phyloP scores from a whole-genome alignment of 345 rosid genomes.

The Populus ilicifolia region DNA sequence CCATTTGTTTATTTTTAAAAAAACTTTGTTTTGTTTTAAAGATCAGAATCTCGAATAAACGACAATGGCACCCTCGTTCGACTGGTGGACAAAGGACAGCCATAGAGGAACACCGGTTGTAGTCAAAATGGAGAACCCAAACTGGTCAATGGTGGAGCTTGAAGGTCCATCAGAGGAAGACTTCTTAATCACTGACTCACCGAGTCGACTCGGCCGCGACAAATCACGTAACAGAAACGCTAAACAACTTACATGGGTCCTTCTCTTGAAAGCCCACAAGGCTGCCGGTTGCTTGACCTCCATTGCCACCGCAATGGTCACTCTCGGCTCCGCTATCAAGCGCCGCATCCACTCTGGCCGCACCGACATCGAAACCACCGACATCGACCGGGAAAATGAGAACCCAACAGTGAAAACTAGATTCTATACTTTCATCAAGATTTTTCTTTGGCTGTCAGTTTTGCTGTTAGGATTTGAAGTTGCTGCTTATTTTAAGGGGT shows the following conservation, averaged over 20 bases:
- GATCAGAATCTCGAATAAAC: background rate
- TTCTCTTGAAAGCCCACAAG: conserved; percentile 82
- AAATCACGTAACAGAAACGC: conserved; percentile 81
- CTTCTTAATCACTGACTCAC: conserved; percentile 45
- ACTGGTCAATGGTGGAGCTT: conserved; percentile 96
- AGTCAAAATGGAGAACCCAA: conserved; percentile 95
- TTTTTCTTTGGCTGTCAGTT: conserved; percentile 61
- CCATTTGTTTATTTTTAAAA: background rate
- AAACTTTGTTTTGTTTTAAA: background rate
- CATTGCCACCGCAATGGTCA: conserved; percentile 59
- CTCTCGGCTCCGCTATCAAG: conserved; percentile 59
- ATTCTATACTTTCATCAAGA: conserved; percentile 64
- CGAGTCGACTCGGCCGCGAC: conserved; percentile 31
- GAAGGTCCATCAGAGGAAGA: conserved; percentile 74
- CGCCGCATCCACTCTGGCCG: conserved; percentile 75
- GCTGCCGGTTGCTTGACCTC: conserved; percentile 95
- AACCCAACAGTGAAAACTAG: conserved; percentile 45
- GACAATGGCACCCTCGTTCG: conserved; percentile 71
- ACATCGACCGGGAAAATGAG: conserved; percentile 30
- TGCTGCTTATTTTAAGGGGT: conserved; percentile 76
- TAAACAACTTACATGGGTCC: conserved; percentile 97
- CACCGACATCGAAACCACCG: conserved; percentile 47
- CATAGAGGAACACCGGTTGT: conserved; percentile 92
- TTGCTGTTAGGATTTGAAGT: conserved; percentile 65
- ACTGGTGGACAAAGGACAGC: conserved; percentile 73